Percentiles rank a stretch among this genome's conserved stretches.
These are phyloP conservation scores for Alternaria longipes DNA, from an alignment of 2,329 filamentous ascomycete species.

Conservation along the genomic window DNA sequence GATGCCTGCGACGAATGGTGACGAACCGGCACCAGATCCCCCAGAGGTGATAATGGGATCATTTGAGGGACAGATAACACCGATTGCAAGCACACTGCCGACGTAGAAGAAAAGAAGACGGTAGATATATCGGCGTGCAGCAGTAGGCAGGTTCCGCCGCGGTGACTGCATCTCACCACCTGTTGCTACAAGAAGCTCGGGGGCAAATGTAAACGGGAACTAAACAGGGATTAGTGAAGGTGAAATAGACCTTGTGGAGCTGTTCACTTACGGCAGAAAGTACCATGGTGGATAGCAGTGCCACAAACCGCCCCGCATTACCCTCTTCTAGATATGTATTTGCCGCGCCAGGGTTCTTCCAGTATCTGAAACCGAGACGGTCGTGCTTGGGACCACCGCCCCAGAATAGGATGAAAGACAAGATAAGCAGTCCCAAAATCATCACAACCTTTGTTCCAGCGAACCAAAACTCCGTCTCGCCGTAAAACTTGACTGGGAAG, in stretches of 20 bases:
- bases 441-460: constrained; percentile 46
- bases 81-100: constrained; percentile 66
- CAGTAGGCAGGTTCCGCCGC: constrained; percentile 67
- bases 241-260: background rate
- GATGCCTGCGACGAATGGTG: constrained; percentile 61
- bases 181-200: constrained; percentile 56
- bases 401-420: constrained; percentile 65
- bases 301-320: constrained; percentile 61
- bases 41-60: constrained; percentile 61
- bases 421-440: constrained; percentile 58
- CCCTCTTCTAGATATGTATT: constrained; percentile 60
- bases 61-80: constrained; percentile 66
- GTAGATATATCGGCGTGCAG: constrained; percentile 68
- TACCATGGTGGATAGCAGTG: constrained; percentile 61
- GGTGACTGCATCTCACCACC: constrained; percentile 68
- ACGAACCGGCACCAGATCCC: constrained; percentile 63
- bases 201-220: constrained; percentile 17
- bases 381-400: constrained; percentile 64
- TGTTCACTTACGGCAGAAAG: constrained; percentile 59
- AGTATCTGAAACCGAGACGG: constrained; percentile 66
- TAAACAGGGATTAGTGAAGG: background rate
- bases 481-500: constrained; percentile 50
- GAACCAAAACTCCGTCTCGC: constrained; percentile 50
- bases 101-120: constrained; percentile 71
- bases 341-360: constrained; percentile 63